Evolutionary conservation across 805 yeast genomes (phyloP), one percentile per base, ranked within the genome.

Genomic region (Grigorovia yakushimaensis): DNA sequence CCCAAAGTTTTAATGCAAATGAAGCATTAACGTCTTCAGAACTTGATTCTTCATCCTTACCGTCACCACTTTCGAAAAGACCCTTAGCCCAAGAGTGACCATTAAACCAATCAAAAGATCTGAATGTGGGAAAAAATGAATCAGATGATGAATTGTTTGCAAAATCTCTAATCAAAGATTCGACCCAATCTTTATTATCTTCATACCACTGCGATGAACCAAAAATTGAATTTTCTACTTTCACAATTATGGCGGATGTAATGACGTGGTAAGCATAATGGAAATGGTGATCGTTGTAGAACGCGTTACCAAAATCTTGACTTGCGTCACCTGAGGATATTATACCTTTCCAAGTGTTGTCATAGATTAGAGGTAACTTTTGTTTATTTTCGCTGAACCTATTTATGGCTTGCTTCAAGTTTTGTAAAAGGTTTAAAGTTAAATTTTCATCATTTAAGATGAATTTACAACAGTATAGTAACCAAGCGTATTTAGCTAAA

Each of bases 401-500:
- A 30, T 73, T 75, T 48, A 89, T 71, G 0, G 96, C 93, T 18
- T 65, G 56, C 58, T 86, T 84, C 53, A 89, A 62, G 47, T 74
- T 73, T 1, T 74, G 73, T 41, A 88, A 67, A 38, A 84, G 67
- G 8, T 62, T 62, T 13, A 62, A 54, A 1, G 93, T 74, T 47
- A 83, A 65, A 1, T 58, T 62, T 0, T 65, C 59, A 59, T 89
- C 84, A 18, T 76, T 61, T 41, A 91, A 63, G 18, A 91, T 73
- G 51, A 73, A 80, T 47, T 83, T 80, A 37, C 82, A 79, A 10
- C 81, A 86, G 52, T 84, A 84, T 13, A 88, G 71, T 45, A 93
- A 75, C 73, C 84, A 84, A 0, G 98, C 96, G 66, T 85, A 93
- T 67, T 89, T 93, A 54, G 88, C 96, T 44, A 89, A 69, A 23